phyloP scores from a whole-genome alignment of 257 asterid genomes.

The Nicotiana knightiana region DNA sequence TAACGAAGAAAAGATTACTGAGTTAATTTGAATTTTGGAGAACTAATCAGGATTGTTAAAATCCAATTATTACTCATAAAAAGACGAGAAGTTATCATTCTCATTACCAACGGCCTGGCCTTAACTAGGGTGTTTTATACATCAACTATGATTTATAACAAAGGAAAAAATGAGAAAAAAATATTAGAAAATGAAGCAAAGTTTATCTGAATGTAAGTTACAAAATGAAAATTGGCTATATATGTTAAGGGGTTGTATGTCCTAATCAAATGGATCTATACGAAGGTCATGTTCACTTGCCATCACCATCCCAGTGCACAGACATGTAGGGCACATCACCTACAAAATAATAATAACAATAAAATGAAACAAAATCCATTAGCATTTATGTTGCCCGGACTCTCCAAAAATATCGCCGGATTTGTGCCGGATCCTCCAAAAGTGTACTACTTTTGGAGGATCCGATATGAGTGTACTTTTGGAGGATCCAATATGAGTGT shows the following conservation, averaged over 20 bases:
- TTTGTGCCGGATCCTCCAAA: too few species aligned
- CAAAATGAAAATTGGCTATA: background rate
- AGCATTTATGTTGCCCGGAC: background rate
- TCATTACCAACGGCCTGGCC: background rate
- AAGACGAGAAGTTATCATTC: background rate
- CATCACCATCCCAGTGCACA: conserved; percentile 95
- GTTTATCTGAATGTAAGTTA: background rate
- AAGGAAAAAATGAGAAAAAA: background rate
- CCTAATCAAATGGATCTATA: conserved; percentile 78
- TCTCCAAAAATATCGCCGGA: too few species aligned
- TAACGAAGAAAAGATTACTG: too few species aligned
- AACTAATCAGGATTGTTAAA: background rate
- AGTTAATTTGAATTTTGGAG: too few species aligned
- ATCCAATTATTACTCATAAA: background rate
- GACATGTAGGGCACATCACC: conserved; percentile 97
- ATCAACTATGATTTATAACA: background rate
- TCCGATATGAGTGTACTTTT: too few species aligned
- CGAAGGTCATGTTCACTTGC: conserved; percentile 94
- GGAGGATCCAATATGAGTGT: too few species aligned
- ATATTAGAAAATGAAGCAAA: background rate
- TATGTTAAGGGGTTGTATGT: background rate
- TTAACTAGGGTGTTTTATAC: background rate
- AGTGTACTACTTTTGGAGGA: too few species aligned
- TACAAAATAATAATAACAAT: conserved; percentile 14
- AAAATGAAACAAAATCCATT: background rate